Percentiles rank a stretch among this genome's conserved stretches.
These are phyloP conservation scores for Metschnikowia lunata DNA, from an alignment of 805 yeast genomes.

Conservation along the genomic window DNA sequence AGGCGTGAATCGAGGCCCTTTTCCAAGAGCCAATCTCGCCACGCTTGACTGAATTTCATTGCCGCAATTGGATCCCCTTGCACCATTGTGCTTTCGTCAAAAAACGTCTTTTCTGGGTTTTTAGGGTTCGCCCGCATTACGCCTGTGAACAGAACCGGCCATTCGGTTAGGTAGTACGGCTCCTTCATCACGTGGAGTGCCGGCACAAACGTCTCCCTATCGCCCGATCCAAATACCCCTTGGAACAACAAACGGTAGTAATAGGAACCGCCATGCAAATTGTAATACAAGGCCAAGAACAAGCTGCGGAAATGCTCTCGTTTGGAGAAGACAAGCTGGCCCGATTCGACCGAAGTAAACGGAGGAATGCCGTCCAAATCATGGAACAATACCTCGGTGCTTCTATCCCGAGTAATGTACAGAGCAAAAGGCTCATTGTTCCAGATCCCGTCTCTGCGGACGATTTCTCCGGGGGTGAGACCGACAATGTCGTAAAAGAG, in stretches of 20 bases:
- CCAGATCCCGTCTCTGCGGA: slow-evolving; percentile 25
- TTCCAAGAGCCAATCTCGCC: slow-evolving; percentile 24
- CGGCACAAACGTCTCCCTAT: slow-evolving; percentile 36
- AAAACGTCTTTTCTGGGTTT: slow-evolving; percentile 10
- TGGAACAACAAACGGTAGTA: slow-evolving; percentile 32
- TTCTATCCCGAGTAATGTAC: slow-evolving; percentile 18
- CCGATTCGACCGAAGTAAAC: slow-evolving; percentile 29
- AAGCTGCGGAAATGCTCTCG: slow-evolving; percentile 28
- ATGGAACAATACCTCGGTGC: slow-evolving; percentile 22
- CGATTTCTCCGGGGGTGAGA: slow-evolving; percentile 15
- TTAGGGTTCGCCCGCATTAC: slow-evolving; percentile 2
- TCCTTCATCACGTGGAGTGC: slow-evolving; percentile 35
- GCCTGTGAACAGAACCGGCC: slow-evolving; percentile 16
- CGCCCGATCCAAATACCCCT: slow-evolving; percentile 33
- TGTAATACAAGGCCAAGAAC: slow-evolving; percentile 33
- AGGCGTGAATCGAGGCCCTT: slow-evolving; percentile 27
- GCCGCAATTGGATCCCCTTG: slow-evolving; percentile 28
- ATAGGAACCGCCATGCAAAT: slow-evolving; percentile 25
- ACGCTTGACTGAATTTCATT: slow-evolving; percentile 17
- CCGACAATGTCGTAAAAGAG: slow-evolving; percentile 19
- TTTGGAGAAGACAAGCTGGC: slow-evolving; percentile 35
- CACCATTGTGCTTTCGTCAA: slow-evolving; percentile 28
- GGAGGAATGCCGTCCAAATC: slow-evolving; percentile 32
- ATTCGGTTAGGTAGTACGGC: slow-evolving; percentile 25
- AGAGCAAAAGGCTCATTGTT: slow-evolving; percentile 24